These are phyloP conservation scores for Talaromyces marneffei DNA, from an alignment of 2,329 filamentous ascomycete species.

Conservation along the genomic window DNA sequence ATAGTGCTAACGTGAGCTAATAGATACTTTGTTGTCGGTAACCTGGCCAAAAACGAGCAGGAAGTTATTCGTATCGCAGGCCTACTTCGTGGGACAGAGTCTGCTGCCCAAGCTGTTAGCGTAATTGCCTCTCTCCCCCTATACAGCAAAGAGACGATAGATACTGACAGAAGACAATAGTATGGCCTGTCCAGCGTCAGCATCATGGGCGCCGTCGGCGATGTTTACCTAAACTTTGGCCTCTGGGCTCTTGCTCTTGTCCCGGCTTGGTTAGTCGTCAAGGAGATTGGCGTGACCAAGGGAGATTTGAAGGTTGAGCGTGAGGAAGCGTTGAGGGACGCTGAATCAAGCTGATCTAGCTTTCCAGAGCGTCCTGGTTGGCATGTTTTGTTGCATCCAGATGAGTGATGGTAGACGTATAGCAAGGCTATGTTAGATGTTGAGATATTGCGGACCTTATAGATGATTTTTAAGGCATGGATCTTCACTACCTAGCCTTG, in stretches of 20 bases:
- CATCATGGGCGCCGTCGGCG: conserved; percentile 60
- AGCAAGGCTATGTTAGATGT: background rate
- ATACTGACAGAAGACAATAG: conserved; percentile 19
- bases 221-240: conserved; percentile 64
- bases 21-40: conserved; percentile 65
- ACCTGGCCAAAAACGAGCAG: conserved; percentile 55
- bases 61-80: conserved; percentile 65
- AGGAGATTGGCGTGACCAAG: conserved; percentile 45
- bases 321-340: conserved; percentile 15
- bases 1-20: background rate
- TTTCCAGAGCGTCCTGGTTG: no score
- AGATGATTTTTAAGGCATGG: background rate
- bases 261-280: conserved; percentile 63
- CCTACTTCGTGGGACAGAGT: conserved; percentile 64
- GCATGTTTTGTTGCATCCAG: no score
- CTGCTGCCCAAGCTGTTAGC: conserved; percentile 65
- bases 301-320: conserved; percentile 28
- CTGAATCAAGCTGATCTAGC: background rate
- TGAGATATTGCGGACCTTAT: background rate
- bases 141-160: background rate
- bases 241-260: conserved; percentile 60
- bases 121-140: conserved; percentile 28
- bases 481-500: no score
- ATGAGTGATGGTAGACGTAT: background rate
- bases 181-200: conserved; percentile 61